Percentiles rank a stretch among this genome's conserved stretches.
These are phyloP conservation scores for Trichoderma simmonsii DNA, from an alignment of 2,329 filamentous ascomycete species.

Conservation along the genomic window DNA sequence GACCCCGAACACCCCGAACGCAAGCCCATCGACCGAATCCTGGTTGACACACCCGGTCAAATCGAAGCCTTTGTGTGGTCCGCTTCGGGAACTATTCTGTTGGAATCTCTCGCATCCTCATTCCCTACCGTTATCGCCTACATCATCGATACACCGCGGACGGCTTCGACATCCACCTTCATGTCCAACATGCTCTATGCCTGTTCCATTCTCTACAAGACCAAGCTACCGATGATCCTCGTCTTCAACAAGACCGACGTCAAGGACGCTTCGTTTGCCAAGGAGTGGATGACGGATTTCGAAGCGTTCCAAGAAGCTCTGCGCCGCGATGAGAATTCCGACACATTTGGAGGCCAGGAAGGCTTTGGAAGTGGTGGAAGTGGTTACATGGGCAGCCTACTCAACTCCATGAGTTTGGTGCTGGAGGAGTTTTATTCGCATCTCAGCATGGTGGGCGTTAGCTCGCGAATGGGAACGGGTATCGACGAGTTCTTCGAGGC, in stretches of 20 bases:
- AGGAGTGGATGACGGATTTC: slow-evolving; percentile 99
- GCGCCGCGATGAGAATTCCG: slow-evolving; percentile 72
- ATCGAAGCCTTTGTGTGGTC: slow-evolving; percentile 99
- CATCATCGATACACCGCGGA: slow-evolving; percentile 93
- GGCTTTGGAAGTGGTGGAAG: slow-evolving; percentile 68
- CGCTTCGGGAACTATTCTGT: slow-evolving; percentile 87
- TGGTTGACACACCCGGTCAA: slow-evolving; percentile 94
- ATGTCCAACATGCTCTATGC: slow-evolving; percentile 99
- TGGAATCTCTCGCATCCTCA: slow-evolving; percentile 86
- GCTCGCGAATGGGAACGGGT: slow-evolving; percentile 86
- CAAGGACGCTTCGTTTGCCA: slow-evolving; percentile 84
- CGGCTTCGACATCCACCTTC: slow-evolving; percentile 89
- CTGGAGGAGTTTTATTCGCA: slow-evolving; percentile 97
- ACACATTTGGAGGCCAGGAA: slow-evolving; percentile 71
- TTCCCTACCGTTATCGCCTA: slow-evolving; percentile 98
- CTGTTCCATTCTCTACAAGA: slow-evolving; percentile 98
- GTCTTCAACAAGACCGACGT: slow-evolving; percentile 99
- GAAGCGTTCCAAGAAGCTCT: slow-evolving; percentile 90
- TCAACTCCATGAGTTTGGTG: slow-evolving; percentile 98
- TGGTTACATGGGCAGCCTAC: slow-evolving; percentile 91
- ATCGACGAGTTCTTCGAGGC: slow-evolving; percentile 92
- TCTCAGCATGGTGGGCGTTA: slow-evolving; percentile 88
- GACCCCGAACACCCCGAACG: slow-evolving; percentile 57
- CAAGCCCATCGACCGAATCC: slow-evolving; percentile 73
- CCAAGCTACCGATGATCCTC: slow-evolving; percentile 95